These are phyloP conservation scores for Benincasa hispida DNA, from an alignment of 306 rosid genomes.

Conservation along the genomic window DNA sequence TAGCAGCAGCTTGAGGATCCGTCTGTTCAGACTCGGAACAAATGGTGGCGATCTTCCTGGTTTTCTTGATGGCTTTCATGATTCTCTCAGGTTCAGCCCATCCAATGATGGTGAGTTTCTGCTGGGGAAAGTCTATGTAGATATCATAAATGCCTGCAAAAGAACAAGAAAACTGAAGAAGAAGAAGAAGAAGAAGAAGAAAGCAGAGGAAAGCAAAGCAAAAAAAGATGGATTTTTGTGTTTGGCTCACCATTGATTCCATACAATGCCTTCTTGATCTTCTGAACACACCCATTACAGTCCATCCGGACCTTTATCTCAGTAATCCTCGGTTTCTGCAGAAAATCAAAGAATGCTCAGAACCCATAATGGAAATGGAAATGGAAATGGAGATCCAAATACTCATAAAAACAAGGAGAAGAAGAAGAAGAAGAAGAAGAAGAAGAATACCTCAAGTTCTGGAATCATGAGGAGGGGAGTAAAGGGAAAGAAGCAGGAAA, in stretches of 20 bases:
- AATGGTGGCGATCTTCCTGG: slow-evolving; percentile 65
- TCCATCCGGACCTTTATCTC: slow-evolving; percentile 81
- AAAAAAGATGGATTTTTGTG: neutral
- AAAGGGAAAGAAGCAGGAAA: slow-evolving; percentile 15
- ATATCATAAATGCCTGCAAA: slow-evolving; percentile 70
- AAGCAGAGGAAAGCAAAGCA: neutral
- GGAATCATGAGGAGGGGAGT: slow-evolving; percentile 37
- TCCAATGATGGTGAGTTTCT: slow-evolving; percentile 58
- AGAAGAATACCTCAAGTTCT: slow-evolving; percentile 42
- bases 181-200: neutral
- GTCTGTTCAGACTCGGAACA: slow-evolving; percentile 41
- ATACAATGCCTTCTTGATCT: slow-evolving; percentile 66
- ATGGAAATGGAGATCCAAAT: too few relatives aligned
- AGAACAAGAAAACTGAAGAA: neutral
- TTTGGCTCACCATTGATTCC: slow-evolving; percentile 53
- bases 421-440: neutral
- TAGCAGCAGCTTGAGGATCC: slow-evolving; percentile 19
- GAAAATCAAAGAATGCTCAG: slow-evolving; percentile 2
- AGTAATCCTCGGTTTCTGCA: slow-evolving; percentile 59
- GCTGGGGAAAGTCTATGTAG: slow-evolving; percentile 47
- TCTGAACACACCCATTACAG: slow-evolving; percentile 88
- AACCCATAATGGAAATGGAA: neutral
- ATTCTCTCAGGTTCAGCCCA: slow-evolving; percentile 81
- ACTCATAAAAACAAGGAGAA: neutral
- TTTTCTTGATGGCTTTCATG: slow-evolving; percentile 67